Evolutionary conservation across 768 basidiomycete species (phyloP), one percentile per base, ranked within the genome.

Genomic region (Mycena pura): DNA sequence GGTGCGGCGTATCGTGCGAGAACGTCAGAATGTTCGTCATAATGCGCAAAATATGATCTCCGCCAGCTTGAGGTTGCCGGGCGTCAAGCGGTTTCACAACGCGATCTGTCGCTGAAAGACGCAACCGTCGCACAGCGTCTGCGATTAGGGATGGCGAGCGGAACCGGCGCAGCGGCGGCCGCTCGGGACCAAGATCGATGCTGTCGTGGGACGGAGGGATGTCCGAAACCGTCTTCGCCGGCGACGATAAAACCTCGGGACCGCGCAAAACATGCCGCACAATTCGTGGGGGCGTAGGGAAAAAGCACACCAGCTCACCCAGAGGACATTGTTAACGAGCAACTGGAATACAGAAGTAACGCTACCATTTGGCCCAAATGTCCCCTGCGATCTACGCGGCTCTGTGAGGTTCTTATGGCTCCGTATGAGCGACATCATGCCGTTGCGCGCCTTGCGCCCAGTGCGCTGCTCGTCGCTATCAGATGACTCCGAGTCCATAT

Each of bases 221-320:
- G 40, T 74, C 73, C 25, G 77, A 74, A 7, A 53, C 60, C 44
- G 68, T 68, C 17, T 72, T 73, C 9, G 72, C 74, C n/a, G 84
- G 78, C 17, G 84, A 83, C 36, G 78, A 71, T 4, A 83, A 80
- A 15, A 50, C 41, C 21, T 50, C 46, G 14, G 82, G 56, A 25
- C 82, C 82, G 63, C 84, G 77, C 47, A 83, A 70, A 11, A 79
- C 73, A 49, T 86, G 86, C n/a, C 84, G 84, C 9, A 91, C 86
- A 57, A 90, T 84, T 15, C 90, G 84, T n/a, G 87, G 88, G 2
- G 90, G 87, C 4, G 88, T 85, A 43, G 89, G 84, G 77, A 92
- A 95, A 77, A 96, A 95, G 70, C 89, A 93, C 0, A 96, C 85
- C 1, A 96, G 77, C 77, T 95, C 89, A 47, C 93, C 95, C 96